Evolutionary conservation across 805 yeast species (phyloP).

Genomic region (Torulaspora gathmanii): DNA sequence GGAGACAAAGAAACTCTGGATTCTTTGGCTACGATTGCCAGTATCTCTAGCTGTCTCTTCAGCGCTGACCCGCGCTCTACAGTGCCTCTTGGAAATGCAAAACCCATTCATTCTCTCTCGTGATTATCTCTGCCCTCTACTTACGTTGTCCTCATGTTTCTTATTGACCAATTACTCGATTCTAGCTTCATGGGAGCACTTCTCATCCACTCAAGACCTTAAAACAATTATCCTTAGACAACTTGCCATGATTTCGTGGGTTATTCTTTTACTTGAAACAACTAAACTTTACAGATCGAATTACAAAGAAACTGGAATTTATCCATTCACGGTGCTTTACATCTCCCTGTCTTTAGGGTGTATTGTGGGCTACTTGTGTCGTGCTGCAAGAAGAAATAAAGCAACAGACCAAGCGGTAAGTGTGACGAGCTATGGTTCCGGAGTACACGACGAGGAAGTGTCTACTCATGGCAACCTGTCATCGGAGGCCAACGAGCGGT

Average conservation of each 20-base stretch:
- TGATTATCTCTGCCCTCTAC: constrained; percentile 45
- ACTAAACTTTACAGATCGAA: constrained; percentile 44
- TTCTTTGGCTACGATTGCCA: constrained; percentile 53
- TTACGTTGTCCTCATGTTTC: constrained; percentile 45
- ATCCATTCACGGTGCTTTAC: constrained; percentile 45
- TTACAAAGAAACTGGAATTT: constrained; percentile 48
- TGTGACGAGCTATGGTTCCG: constrained; percentile 6
- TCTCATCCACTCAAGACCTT: constrained; percentile 51
- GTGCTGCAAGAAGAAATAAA: constrained; percentile 6
- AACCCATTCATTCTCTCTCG: constrained; percentile 53
- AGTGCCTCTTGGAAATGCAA: constrained; percentile 39
- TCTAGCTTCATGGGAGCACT: constrained; percentile 39
- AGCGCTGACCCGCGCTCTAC: constrained; percentile 35
- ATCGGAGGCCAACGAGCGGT: not conserved
- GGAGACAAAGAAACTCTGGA: constrained; percentile 43
- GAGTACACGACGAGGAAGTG: constrained; percentile 6
- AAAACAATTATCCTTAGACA: constrained; percentile 56
- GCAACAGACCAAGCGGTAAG: not conserved
- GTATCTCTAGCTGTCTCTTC: constrained; percentile 47
- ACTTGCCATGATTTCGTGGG: constrained; percentile 55
- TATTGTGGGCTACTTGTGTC: constrained; percentile 43
- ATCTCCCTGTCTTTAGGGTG: constrained; percentile 44
- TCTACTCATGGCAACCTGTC: not conserved
- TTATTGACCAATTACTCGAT: constrained; percentile 53
- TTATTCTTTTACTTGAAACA: constrained; percentile 47